Base-by-base conservation (phyloP, 2,329 filamentous ascomycete species). In the Mycosphaerelloides madeirae region DNA sequence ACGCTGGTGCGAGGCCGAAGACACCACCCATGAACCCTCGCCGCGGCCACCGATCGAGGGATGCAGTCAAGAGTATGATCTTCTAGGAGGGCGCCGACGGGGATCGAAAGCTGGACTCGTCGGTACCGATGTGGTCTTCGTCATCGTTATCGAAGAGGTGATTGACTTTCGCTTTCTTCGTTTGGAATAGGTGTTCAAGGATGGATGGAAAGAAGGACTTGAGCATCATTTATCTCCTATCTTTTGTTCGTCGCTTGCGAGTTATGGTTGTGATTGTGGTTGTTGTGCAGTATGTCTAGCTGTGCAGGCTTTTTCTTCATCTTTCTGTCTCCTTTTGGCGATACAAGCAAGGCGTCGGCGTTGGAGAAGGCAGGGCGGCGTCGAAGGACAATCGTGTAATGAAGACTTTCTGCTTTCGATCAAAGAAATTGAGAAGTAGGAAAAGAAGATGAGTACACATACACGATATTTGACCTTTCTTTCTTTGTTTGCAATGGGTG, bases 31-130 rank as follows among this genome's bases (percentile, higher is more conserved):
- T 65, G 53, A 57, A 49, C 22, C 46, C 56, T 22, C 40, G 62
- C 31, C 50, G 52, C 7, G 62, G 56, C 3, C 57, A 61, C 45
- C 53, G 62, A 44, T 50, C 49, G 20, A 48, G 64, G 31, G 57
- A 63, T 43, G 61, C 62, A 13, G 63, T 66, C 14, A 65, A 65
- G 58, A 66, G 63, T 50, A 66, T 66, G 64, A 65, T 67, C 50
- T 65, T 62, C 45, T 65, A 58, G 46, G 49, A 44, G 41, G 35
- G 44, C 22, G 36, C 29, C 29, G 39, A 38, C 18, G 33, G 19
- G 16, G 33, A 12, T 12, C 15, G 15, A 7, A 15, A 35, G 12
- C 19, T 19, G 6, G 16, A 19, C 16, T 15, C 7, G 7, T 14
- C 8, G 28, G 8, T 29, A 8, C 18, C 22, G 37, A 28, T 9